phyloP scores from a whole-genome alignment of 768 basidiomycete species.

The Myochromella boudieri region DNA sequence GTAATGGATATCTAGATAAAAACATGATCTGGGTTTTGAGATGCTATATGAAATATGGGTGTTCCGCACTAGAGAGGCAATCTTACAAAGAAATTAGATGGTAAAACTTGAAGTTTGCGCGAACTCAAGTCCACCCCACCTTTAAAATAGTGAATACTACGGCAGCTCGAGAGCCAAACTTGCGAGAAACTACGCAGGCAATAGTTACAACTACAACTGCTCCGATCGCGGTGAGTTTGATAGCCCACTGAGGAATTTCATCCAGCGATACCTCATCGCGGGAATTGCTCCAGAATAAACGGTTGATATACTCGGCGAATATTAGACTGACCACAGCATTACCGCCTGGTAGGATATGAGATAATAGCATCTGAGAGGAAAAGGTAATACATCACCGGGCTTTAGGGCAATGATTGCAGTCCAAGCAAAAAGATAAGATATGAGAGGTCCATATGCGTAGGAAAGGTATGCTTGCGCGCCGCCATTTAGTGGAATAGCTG shows the following conservation, averaged over 20 bases:
- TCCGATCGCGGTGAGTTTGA: constrained; percentile 78
- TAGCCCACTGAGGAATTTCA: constrained; percentile 86
- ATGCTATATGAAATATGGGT: neutral
- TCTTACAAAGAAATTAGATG: constrained; percentile 32
- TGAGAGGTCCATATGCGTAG: constrained; percentile 83
- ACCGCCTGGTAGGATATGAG: constrained; percentile 41
- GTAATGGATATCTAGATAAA: constrained; percentile 61
- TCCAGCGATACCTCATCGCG: constrained; percentile 70
- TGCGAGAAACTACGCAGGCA: constrained; percentile 78
- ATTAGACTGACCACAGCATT: constrained; percentile 88
- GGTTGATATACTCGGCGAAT: constrained; percentile 90
- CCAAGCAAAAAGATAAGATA: constrained; percentile 94
- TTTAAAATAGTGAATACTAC: constrained; percentile 90
- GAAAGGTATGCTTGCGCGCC: constrained; percentile 81
- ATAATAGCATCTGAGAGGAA: neutral
- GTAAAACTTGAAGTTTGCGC: neutral
- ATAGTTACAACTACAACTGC: constrained; percentile 72
- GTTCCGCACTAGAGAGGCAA: constrained; percentile 61
- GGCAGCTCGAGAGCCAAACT: constrained; percentile 76
- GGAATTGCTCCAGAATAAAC: constrained; percentile 80
- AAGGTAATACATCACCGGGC: constrained; percentile 51
- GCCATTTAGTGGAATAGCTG: constrained; percentile 78
- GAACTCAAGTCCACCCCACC: constrained; percentile 37
- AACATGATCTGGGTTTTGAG: constrained; percentile 13
- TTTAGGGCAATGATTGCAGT: constrained; percentile 88